Base-by-base conservation (phyloP, 78 protist genomes). In the slime mould (Dictyostelium discoideum) region DNA sequence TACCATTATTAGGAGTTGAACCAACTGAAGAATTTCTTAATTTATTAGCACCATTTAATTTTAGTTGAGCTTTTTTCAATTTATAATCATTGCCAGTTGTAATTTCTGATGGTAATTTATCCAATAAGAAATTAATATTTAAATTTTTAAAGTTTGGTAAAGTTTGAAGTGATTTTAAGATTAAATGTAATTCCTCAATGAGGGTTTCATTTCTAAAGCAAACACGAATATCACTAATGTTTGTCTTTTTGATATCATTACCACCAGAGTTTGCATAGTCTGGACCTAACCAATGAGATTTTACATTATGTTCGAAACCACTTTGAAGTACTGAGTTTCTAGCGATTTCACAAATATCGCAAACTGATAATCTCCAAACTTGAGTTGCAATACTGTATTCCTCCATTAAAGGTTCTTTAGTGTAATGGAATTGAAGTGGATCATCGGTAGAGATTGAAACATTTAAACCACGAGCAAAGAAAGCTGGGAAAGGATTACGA, bases 391-490 rank as follows among this genome's bases (percentile, higher is more conserved):
- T 93, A 81, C 95, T 65, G 92, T 98, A 99, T 97, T 99, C 99
- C 87, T 99, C 99, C 76, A 99, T 93, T n/a, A 99, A 97, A 8
- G 99, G 99, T 92, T 99, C 99, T 60, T 95, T 96, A 2, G 99
- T 98, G 79, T 97, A 76, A 94, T 99, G 99, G 97, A 99, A 98
- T 77, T 95, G 97, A 46, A 99, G 96, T 63, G 99, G 99, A 93
- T 98, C 99, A 81, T 99, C 99, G 2, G 99, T 98, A 5, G 98
- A 96, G 46, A 99, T 95, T 3, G 98, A 81, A n/a, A 99, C 99
- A 87, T 98, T 98, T 24, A 98, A 86, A 26, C 99, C 99, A 44
- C 98, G 76, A 24, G 92, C 89, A 85, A 97, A 97, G 93, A 97
- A 97, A 0, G 80, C 87, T 3, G 93, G 99, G 93, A 99, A 98